Evolutionary conservation across 257 asterid species (phyloP).

Genomic region (Capsicum chinense): DNA sequence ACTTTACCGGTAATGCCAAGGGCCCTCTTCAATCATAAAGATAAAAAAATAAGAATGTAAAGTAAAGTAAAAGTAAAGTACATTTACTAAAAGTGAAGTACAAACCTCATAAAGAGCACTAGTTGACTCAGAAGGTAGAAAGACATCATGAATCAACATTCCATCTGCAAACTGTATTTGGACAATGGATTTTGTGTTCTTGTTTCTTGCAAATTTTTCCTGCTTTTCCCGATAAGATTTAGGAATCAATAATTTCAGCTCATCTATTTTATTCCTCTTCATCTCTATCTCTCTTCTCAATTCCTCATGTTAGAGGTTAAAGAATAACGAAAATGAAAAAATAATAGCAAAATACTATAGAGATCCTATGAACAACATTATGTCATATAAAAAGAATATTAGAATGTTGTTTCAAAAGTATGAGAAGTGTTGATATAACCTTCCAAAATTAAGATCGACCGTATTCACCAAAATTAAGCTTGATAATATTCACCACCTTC

Average conservation of each 20-base stretch:
- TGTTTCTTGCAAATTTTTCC: conserved; percentile 79
- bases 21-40: neutral
- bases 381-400: neutral
- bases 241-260: conserved; percentile 87
- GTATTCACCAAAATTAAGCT: neutral
- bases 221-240: conserved; percentile 86
- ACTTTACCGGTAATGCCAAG: no score
- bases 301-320: conserved; percentile 72
- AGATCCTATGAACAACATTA: neutral
- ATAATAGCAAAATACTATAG: no score
- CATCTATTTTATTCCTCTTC: conserved; percentile 79
- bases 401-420: neutral
- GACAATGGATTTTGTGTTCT: conserved; percentile 67
- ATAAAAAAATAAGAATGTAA: neutral
- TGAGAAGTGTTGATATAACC: neutral
- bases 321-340: conserved; percentile 37
- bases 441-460: neutral
- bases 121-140: conserved; percentile 61
- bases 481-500: neutral
- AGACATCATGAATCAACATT: conserved; percentile 85
- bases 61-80: neutral
- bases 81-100: neutral
- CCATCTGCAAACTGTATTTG: conserved; percentile 45
- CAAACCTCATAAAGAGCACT: conserved; percentile 59
- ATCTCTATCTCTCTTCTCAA: conserved; percentile 77